Conservation (phyloP, 2,329 filamentous ascomycete species). For the Fusarium coicis region DNA sequence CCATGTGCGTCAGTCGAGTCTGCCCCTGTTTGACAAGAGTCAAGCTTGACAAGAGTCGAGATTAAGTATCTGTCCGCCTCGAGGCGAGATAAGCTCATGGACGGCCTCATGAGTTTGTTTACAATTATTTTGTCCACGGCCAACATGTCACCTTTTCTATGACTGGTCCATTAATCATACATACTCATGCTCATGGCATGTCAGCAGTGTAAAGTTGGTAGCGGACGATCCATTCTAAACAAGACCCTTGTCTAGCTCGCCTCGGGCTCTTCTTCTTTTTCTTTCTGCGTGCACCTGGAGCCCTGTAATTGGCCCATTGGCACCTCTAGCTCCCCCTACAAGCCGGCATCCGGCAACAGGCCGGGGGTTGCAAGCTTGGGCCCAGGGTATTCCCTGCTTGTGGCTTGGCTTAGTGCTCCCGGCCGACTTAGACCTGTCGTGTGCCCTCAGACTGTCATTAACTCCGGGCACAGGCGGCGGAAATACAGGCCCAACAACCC, state of each 20-base stretch:
- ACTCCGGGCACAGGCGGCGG: conserved; percentile 11
- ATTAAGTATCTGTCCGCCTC: conserved; percentile 3
- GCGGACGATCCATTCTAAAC: conserved; percentile 17
- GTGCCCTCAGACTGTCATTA: conserved; percentile 20
- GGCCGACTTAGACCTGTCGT: conserved; percentile 29
- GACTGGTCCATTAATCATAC: conserved; percentile 16
- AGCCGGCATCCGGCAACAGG: conserved; percentile 27
- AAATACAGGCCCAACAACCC: neutral
- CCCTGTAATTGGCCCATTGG: conserved; percentile 5
- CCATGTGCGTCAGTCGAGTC: conserved; percentile 2
- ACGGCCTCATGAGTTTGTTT: neutral
- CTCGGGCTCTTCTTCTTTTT: conserved; percentile 11
- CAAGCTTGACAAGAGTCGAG: too few species aligned
- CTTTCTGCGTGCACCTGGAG: conserved; percentile 1
- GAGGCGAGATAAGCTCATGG: conserved; percentile 1
- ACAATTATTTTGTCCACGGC: conserved; percentile 4
- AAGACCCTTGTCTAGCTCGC: conserved; percentile 15
- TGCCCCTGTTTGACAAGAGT: neutral
- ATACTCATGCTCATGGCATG: conserved; percentile 1
- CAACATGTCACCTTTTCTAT: neutral
- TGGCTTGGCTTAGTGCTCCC: conserved; percentile 13
- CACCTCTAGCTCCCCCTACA: neutral
- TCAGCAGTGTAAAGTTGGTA: conserved; percentile 22
- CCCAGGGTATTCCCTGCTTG: conserved; percentile 21
- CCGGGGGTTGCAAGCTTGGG: conserved; percentile 13